These are phyloP conservation scores for Odonthalia washingtoniensis DNA, from an alignment of 31 red algal genomes.

Conservation along the genomic window DNA sequence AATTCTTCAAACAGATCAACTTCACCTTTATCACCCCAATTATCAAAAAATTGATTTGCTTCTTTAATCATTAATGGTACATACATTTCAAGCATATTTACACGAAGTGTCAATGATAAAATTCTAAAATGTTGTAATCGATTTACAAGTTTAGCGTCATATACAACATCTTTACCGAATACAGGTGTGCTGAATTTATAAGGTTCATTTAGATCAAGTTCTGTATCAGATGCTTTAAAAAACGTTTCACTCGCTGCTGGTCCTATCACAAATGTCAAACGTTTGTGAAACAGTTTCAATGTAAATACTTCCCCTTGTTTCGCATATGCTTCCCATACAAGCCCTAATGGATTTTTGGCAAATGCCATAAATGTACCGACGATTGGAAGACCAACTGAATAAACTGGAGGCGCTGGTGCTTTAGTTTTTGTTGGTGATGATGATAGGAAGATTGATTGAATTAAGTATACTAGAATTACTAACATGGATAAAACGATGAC, in stretches of 20 bases:
- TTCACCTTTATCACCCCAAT: constrained; percentile 84
- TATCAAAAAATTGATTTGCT: constrained; percentile 86
- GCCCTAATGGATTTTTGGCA: constrained; percentile 82
- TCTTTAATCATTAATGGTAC: constrained; percentile 98
- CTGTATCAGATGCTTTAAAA: constrained; percentile 93
- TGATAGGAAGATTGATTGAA: constrained; percentile 59
- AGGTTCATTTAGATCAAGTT: constrained; percentile 96
- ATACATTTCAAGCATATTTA: constrained; percentile 90
- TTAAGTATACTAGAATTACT: constrained; percentile 57
- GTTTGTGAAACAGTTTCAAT: constrained; percentile 76
- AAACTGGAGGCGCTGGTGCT: constrained; percentile 78
- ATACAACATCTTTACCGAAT: constrained; percentile 98
- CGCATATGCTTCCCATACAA: constrained; percentile 89
- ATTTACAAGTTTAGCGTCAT: constrained; percentile 93
- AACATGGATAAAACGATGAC: constrained; percentile 58
- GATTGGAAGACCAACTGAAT: constrained; percentile 89
- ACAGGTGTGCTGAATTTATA: constrained; percentile 97
- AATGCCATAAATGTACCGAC: constrained; percentile 92
- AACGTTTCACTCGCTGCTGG: constrained; percentile 90
- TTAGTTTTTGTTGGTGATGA: constrained; percentile 49
- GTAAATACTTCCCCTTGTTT: constrained; percentile 96
- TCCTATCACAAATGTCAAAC: constrained; percentile 95
- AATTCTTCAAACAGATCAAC: constrained; percentile 90
- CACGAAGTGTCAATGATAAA: constrained; percentile 87
- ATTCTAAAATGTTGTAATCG: constrained; percentile 97